Evolutionary conservation across 768 basidiomycete genomes (phyloP), one percentile per base, ranked within the genome.

Genomic region (Pulveroboletus sp.): DNA sequence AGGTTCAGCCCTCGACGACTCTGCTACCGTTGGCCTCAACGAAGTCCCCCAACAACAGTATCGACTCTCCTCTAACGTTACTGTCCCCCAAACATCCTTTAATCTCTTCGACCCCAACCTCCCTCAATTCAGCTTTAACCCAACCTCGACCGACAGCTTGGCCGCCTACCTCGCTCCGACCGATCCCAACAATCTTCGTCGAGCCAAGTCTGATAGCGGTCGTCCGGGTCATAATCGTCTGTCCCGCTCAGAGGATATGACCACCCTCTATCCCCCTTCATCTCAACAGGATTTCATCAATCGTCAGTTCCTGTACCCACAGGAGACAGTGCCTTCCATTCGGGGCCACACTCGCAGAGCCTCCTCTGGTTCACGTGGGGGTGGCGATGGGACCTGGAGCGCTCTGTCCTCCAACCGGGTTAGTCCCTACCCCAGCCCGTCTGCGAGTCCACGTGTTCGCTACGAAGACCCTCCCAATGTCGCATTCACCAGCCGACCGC

Each of bases 381-480:
- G 59, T 38, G 67, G 46, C 4, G 64, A 63, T 5, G 55, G 65
- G 28, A 46, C 56, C 10, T 69, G 70, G 68, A 69, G 72, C 28
- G 69, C 64, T 10, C 49, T 64, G 46, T 62, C 62, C 12, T 73
- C 73, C 28, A 60, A 57, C 36, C 73, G 83, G 2, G 67, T 78
- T 2, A 81, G 75, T 43, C 87, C 82, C 3, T 89, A 84, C 61
- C 85, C 85, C 0, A 80, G 77, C 39, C 85, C 85, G 15, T 79
- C 80, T 33, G 83, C 82, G 5, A 81, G 79, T 46, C 86, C 86
- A 21, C 71, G 78, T 24, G 72, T 74, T 2, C 66, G 73, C 7
- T 77, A 81, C 59, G 67, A 71, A 4, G 78, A 83, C 28, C 71
- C 85, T n/a, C 71, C 73, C 39, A 64, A 43, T 35, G 61, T 65